A percentile compares a stretch with the other conserved stretches of the same genome.
phyloP scores from a whole-genome alignment of 106 monocot species.

The Dactylorhiza incarnata region DNA sequence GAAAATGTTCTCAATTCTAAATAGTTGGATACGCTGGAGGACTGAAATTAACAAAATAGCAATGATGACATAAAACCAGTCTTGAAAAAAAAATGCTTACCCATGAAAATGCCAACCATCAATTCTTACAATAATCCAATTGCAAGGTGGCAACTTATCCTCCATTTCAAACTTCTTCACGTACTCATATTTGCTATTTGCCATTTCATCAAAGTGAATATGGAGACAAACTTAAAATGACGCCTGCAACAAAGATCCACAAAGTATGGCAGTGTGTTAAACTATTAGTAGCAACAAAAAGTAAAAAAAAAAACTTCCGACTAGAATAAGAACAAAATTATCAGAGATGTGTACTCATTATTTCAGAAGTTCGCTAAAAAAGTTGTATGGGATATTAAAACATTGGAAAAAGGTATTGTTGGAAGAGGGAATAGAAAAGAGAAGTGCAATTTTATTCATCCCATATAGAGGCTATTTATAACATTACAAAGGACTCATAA shows the following conservation, averaged over 20 bases:
- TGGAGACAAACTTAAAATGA: neutral
- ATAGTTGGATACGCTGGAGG: neutral
- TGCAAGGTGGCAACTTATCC: conserved; percentile 31
- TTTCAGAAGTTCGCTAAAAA: no score
- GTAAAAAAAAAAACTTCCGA: neutral
- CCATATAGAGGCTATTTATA: no score
- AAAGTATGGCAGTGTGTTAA: neutral
- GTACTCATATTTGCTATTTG: conserved; percentile 75
- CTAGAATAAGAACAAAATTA: no score
- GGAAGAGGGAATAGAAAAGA: no score
- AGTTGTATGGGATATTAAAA: no score
- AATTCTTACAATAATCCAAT: conserved; percentile 69
- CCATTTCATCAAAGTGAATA: conserved; percentile 29
- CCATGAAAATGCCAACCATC: conserved; percentile 65
- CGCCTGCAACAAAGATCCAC: neutral
- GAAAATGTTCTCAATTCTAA: neutral
- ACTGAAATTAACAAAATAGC: neutral
- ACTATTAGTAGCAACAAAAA: neutral
- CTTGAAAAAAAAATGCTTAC: conserved; percentile 18
- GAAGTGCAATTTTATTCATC: no score
- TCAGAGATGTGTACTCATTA: no score
- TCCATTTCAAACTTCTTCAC: conserved; percentile 68
- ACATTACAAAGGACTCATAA: no score
- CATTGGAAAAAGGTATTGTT: no score
- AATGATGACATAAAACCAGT: neutral